phyloP scores from a whole-genome alignment of 2,329 filamentous ascomycete species.

The Thielaviopsis populi region DNA sequence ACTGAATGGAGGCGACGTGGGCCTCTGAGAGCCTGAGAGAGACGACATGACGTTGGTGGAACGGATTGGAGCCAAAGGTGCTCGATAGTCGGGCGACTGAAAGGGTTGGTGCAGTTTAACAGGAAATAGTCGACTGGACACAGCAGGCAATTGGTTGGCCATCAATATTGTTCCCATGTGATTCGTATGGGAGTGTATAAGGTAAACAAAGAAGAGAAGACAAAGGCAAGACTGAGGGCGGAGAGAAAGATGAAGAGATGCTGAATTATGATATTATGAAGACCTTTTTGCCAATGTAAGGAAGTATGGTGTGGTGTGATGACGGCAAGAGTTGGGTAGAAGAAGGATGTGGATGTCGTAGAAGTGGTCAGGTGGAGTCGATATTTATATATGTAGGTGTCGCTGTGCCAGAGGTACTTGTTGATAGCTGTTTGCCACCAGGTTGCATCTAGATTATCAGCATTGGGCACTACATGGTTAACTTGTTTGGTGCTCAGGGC shows the following conservation, averaged over 20 bases:
- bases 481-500: not conserved
- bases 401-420: not conserved
- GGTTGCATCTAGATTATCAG: conserved; percentile 5
- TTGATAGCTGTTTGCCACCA: not conserved
- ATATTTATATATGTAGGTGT: conserved; percentile 2
- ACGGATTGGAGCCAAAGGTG: not conserved
- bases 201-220: not conserved
- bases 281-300: not conserved
- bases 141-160: not conserved
- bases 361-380: not conserved
- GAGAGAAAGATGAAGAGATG: not conserved
- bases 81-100: not conserved
- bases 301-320: no score
- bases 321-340: not conserved
- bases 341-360: not conserved
- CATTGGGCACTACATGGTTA: not conserved
- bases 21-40: not conserved
- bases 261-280: not conserved
- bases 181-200: not conserved
- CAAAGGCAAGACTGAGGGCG: not conserved
- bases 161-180: not conserved
- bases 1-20: not conserved
- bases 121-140: not conserved
- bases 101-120: not conserved
- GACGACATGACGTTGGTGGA: not conserved